phyloP scores from a whole-genome alignment of 2,329 filamentous ascomycete genomes.

The Fonsecaea nubica region DNA sequence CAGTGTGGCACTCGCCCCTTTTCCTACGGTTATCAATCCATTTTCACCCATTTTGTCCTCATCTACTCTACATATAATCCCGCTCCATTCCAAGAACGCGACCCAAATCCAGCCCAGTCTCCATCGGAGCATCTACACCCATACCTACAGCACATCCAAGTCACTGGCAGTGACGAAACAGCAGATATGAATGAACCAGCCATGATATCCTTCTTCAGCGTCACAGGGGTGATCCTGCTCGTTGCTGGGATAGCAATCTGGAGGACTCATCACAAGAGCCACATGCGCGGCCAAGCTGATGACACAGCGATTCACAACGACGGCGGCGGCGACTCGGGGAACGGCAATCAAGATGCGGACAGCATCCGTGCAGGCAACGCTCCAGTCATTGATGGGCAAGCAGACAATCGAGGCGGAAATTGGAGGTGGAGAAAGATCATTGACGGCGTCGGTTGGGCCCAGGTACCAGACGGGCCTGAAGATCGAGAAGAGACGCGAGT shows the following conservation, averaged over 20 bases:
- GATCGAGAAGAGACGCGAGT: slow-evolving; percentile 1
- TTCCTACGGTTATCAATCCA: too few species aligned
- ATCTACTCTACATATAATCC: neutral
- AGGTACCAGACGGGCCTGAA: neutral
- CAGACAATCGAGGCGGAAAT: neutral
- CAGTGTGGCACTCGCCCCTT: too few species aligned
- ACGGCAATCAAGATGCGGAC: neutral
- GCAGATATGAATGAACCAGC: slow-evolving; percentile 1
- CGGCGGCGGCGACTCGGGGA: neutral
- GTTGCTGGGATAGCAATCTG: neutral
- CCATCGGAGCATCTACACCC: neutral
- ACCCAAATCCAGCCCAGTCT: neutral
- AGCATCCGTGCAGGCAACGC: neutral
- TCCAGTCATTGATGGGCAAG: neutral
- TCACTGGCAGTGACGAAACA: too few species aligned
- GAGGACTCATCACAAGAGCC: slow-evolving; percentile 2
- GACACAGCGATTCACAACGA: neutral
- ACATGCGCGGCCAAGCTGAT: neutral
- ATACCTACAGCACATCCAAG: neutral
- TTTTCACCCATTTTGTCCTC: too few species aligned
- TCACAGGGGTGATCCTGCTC: slow-evolving; percentile 4
- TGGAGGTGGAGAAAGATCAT: slow-evolving; percentile 12
- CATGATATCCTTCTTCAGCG: slow-evolving; percentile 9
- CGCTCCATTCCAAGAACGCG: too few species aligned
- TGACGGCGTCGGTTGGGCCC: slow-evolving; percentile 3